Base-by-base conservation (phyloP, 768 basidiomycete genomes). In the Hemileccinum rubropunctum region DNA sequence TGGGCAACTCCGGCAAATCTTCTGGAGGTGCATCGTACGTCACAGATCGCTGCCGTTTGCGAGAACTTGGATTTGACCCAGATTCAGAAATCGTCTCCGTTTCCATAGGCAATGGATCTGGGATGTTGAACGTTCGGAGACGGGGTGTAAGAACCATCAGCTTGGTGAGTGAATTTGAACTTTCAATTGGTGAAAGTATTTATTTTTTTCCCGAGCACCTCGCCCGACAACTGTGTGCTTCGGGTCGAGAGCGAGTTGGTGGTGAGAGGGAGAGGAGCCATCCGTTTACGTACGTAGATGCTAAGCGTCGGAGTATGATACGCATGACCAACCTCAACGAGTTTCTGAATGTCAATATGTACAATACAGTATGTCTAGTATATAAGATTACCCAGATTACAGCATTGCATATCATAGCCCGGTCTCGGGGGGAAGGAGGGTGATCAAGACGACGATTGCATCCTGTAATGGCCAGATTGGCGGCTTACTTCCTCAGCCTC, bases 1-100 rank as follows among this genome's bases (percentile, higher is more conserved):
- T 73, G 39, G 81, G 86, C 52, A 80, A 62, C 20, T 70, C 70
- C 43, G 76, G 79, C 45, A 69, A 59, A 49, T 64, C 65, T 51
- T 58, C 63, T 42, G 57, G 59, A 15, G 52, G 52, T 45, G 52
- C 62, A 50, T 63, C 61, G 48, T 61, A 60, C 49, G 63, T 69
- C 52, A 61, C 40, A 45, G 70, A 66, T 50, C 67, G 68, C 45
- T 69, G 66, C 45, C 73, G 73, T 58, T 75, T 76, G 63, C 72
- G 63, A 39, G 63, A 61, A 37, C 48, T 48, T 36, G 57, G 44
- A 50, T 62, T 61, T 52, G 60, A 30, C 42, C 53, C 58, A 49
- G 55, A 56, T 48, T 68, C 68, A 51, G 57, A 58, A 44, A 23
- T 35, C 20, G 45, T 54, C 45, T 70, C 67, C 30, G 62, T 45